Percentiles rank a stretch among this genome's conserved stretches.
phyloP scores from a whole-genome alignment of 2,329 filamentous ascomycete species.

The Fusarium sp. region DNA sequence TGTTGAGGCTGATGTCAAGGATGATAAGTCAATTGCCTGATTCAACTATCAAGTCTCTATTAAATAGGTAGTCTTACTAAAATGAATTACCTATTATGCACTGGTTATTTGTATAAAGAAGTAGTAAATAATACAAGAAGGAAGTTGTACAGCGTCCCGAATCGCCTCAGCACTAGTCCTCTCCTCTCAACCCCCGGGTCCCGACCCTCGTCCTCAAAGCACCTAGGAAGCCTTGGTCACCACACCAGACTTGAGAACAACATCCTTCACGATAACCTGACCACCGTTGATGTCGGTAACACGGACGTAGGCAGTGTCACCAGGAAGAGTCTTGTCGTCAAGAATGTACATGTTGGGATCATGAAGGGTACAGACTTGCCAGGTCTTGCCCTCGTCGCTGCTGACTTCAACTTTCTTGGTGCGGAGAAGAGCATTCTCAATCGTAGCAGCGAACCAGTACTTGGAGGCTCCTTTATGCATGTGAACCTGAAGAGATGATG shows the following conservation, averaged over 20 bases:
- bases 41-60: neutral
- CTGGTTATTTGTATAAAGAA: neutral
- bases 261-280: neutral
- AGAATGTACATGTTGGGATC: neutral
- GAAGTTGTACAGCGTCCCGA: neutral
- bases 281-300: neutral
- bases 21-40: neutral
- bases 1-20: neutral
- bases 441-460: neutral
- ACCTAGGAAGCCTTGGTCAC: neutral
- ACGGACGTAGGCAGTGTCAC: neutral
- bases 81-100: neutral
- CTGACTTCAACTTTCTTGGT: neutral
- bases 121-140: neutral
- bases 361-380: neutral
- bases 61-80: neutral
- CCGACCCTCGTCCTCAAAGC: neutral
- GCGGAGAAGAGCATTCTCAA: neutral
- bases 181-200: no score
- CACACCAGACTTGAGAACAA: neutral
- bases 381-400: neutral
- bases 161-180: neutral
- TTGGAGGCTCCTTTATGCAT: neutral
- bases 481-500: neutral
- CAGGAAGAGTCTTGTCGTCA: neutral